Evolutionary conservation across 2,329 filamentous ascomycete species (phyloP).

Genomic region (Fusarium tupiense): DNA sequence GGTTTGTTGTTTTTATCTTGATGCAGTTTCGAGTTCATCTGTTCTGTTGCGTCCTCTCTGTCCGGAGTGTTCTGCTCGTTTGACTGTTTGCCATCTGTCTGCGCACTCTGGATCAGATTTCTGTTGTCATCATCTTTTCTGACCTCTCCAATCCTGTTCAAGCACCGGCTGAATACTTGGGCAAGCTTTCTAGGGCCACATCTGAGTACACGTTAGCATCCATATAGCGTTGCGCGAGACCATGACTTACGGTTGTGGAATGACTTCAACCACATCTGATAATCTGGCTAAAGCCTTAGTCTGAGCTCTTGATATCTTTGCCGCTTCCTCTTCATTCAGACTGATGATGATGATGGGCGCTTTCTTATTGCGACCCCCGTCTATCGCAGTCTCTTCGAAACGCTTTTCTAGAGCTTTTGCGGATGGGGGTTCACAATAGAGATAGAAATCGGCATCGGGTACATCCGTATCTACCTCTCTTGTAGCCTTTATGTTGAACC

Average conservation of each 20-base stretch:
- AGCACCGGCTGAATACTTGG: conserved; percentile 41
- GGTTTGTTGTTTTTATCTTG: background rate
- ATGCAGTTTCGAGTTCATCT: background rate
- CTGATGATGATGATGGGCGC: conserved; percentile 45
- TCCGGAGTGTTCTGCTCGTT: background rate
- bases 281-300: conserved; percentile 32
- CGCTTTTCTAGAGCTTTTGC: conserved; percentile 21
- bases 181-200: conserved; percentile 46
- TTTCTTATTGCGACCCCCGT: background rate
- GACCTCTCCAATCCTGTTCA: conserved; percentile 8
- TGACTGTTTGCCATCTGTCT: background rate
- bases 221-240: accelerated
- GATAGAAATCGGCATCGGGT: conserved; percentile 34
- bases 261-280: conserved; percentile 44
- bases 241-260: conserved; percentile 45
- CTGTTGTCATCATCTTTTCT: background rate
- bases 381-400: conserved; percentile 9
- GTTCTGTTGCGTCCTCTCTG: background rate
- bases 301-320: conserved; percentile 38
- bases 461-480: conserved; percentile 12
- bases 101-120: background rate
- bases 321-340: conserved; percentile 44
- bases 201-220: conserved; percentile 3
- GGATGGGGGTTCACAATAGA: conserved; percentile 44
- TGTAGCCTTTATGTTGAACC: conserved; percentile 48